Base-by-base conservation (phyloP, 2,329 filamentous ascomycete species). In the Colletotrichum horii region DNA sequence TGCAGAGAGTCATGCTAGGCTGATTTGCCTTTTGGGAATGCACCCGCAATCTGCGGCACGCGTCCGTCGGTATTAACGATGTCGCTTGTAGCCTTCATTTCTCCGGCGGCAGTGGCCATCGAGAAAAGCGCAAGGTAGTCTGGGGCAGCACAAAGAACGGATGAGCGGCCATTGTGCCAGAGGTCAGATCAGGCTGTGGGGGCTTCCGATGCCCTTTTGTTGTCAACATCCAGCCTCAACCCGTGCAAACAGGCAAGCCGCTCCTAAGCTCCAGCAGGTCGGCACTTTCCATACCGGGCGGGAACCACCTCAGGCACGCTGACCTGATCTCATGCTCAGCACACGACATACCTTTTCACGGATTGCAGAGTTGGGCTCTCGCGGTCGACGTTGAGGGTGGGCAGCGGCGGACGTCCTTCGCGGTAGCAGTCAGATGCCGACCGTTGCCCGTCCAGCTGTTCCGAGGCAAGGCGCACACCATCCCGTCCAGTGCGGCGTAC, bases 391-490 rank as follows among this genome's bases (percentile, higher is more conserved):
- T 48, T 52, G 24, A 24, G 62, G 36, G 66, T 61, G 32, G 66
- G 55, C 43, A 22, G 43, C 43, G 43, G 43, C 32, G 66, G 55
- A 38, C 34, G 52, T 60, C 24, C 32, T 26, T 58, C 52, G 66
- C 28, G 28, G 36, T 24, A 34, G 55, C 55, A 67, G 55, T 67
- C 62, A 67, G 72, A 67, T 75, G 72, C 72, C 69, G 72, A 75
- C 62, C 55, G 62, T 56, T 64, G 62, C 30, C 69, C 62, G 55
- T 48, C 55, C 62, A 71, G 62, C 55, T 72, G 58, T 56, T 67
- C 69, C 68, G 69, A 72, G 72, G 69, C 62, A 67, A 34, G 55
- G 72, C 62, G 26, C 52, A 26, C 52, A 71, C 58, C 34, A 66
- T 30, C 60, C 60, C 43, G n/a, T 56, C 28, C 24, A 11, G 30